Evolutionary conservation across 805 yeast species (phyloP), one percentile per base, ranked within the genome.

Genomic region (Pichia heedii): DNA sequence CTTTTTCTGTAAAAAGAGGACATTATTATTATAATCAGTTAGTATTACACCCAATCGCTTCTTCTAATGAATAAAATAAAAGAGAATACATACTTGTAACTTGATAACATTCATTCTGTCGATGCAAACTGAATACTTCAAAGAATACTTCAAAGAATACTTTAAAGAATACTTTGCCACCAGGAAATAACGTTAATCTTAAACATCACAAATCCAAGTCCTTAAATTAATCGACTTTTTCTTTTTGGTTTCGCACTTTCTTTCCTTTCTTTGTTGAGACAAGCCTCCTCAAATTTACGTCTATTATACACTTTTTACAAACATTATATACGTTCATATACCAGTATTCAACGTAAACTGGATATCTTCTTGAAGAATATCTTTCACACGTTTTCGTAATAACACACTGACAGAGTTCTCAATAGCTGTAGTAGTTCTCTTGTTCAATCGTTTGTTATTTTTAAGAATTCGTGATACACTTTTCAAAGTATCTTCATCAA

Each of bases 31-130:
- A 8, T 9, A 15, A 6, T 5, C 11, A n/a, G n/a, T n/a, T n/a
- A n/a, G n/a, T n/a, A n/a, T n/a, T n/a, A n/a, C n/a, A n/a, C n/a
- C n/a, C n/a, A n/a, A n/a, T n/a, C n/a, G n/a, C n/a, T 13, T 22
- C 19, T n/a, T 38, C 9, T 20, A 11, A 9, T 7, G 3, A 15
- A 11, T 8, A 22, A 36, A 24, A 6, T 1, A 15, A 8, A 3
- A 7, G 12, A 24, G 13, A 13, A 2, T 15, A 64, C 78, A 40
- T 63, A 74, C 78, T 57, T 77, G 83, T 48, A 79, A 60, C 57
- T 76, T 79, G 39, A 79, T 71, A 47, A 79, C 79, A 63, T 79
- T 79, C 86, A 79, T 79, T 15, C 16, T 27, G 12, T n/a, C 18
- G 3, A 16, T 22, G 40, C 6, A n/a, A 13, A n/a, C 22, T 5